phyloP scores from a whole-genome alignment of 805 yeast genomes.

The Kluyveromyces lactis region DNA sequence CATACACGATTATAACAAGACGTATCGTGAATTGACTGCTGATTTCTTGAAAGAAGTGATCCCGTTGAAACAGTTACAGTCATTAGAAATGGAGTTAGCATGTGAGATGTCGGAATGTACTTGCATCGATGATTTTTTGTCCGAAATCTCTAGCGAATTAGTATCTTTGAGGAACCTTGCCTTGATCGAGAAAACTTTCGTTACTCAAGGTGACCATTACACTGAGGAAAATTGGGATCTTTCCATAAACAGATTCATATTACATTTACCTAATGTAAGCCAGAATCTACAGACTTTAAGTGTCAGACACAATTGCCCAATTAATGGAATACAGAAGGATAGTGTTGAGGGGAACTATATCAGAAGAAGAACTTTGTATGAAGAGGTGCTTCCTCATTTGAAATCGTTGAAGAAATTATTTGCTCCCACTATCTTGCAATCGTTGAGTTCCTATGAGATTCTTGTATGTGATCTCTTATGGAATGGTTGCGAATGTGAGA shows the following conservation, averaged over 20 bases:
- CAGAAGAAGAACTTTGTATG: conserved; percentile 47
- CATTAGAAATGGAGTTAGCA: conserved; percentile 46
- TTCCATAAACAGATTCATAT: conserved; percentile 35
- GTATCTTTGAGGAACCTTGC: conserved; percentile 19
- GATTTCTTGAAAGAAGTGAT: conserved; percentile 26
- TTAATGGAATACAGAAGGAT: conserved; percentile 47
- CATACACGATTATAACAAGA: conserved; percentile 32
- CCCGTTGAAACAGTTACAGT: conserved; percentile 26
- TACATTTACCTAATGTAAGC: conserved; percentile 27
- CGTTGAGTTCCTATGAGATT: conserved; percentile 62
- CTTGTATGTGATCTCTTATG: conserved; percentile 61
- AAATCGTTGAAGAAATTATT: conserved; percentile 36
- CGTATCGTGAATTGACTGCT: conserved; percentile 25
- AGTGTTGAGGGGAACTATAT: conserved; percentile 70
- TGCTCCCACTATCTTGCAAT: conserved; percentile 52
- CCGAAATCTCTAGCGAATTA: conserved; percentile 30
- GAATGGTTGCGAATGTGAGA: conserved; percentile 67
- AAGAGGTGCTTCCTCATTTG: conserved; percentile 39
- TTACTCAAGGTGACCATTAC: conserved; percentile 33
- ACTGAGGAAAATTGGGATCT: conserved; percentile 50
- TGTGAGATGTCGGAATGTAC: conserved; percentile 41
- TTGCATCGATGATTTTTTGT: conserved; percentile 38
- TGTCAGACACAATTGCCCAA: conserved; percentile 52
- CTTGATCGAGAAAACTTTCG: conserved; percentile 30
- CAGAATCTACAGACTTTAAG: conserved; percentile 34